Conservation (phyloP, 495 filamentous ascomycete genomes). For the Extremus antarcticus region DNA sequence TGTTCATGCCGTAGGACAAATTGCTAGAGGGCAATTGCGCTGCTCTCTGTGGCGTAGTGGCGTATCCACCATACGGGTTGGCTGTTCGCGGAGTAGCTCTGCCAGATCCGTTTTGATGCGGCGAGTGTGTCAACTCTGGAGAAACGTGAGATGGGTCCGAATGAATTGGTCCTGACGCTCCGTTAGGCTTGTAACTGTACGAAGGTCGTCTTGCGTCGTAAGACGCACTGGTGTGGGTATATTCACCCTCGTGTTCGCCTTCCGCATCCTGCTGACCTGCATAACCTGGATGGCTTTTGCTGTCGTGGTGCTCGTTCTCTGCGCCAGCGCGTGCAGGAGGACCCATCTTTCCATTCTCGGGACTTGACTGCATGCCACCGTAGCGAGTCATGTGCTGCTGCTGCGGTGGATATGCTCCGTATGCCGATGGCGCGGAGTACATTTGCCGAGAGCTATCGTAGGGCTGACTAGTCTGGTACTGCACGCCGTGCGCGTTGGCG, state of each 20-base stretch:
- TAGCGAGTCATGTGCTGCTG: slow-evolving; percentile 63
- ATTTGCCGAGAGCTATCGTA: slow-evolving; percentile 72
- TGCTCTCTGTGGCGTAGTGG: slow-evolving; percentile 65
- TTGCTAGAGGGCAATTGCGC: slow-evolving; percentile 58
- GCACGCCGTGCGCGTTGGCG: slow-evolving; percentile 41
- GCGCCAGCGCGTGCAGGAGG: slow-evolving; percentile 57
- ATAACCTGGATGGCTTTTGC: slow-evolving; percentile 55
- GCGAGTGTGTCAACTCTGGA: slow-evolving; percentile 77
- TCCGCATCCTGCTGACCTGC: slow-evolving; percentile 58
- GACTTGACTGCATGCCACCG: slow-evolving; percentile 28
- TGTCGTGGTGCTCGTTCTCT: slow-evolving; percentile 52
- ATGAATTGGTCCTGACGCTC: slow-evolving; percentile 51
- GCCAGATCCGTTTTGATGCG: slow-evolving; percentile 75
- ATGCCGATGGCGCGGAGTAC: slow-evolving; percentile 65
- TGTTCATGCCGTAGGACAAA: slow-evolving; percentile 78
- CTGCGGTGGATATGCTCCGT: slow-evolving; percentile 53
- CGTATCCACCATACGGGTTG: slow-evolving; percentile 58
- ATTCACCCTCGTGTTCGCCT: slow-evolving; percentile 67
- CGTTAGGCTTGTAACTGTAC: slow-evolving; percentile 62
- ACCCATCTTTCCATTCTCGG: slow-evolving; percentile 73
- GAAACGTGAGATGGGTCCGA: slow-evolving; percentile 74
- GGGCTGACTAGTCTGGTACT: slow-evolving; percentile 56
- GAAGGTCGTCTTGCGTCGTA: slow-evolving; percentile 60
- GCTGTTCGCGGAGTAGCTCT: slow-evolving; percentile 77
- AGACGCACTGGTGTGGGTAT: slow-evolving; percentile 49